Base-by-base conservation (phyloP, 176 grass and related monocot genomes). In the Echinochloa phyllopogon region DNA sequence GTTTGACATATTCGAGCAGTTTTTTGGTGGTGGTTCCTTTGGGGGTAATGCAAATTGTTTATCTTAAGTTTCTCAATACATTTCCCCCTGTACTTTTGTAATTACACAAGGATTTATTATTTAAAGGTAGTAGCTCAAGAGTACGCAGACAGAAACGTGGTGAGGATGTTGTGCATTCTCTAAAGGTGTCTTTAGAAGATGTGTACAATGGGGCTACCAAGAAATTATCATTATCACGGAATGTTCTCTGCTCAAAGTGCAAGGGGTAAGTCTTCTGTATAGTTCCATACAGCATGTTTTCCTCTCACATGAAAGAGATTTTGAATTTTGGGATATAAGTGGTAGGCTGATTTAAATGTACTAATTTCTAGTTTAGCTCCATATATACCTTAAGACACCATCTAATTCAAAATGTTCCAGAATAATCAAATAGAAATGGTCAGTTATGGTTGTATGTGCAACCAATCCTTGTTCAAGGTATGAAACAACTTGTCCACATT, bases 1-100 rank as follows among this genome's bases (percentile, higher is more conserved):
- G 2, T 93, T 93, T 79, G 91, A 91, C 67, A 96, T 96, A 87
- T 93, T 93, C 85, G 94, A 91, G 84, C 77, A 96, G 47, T 91
- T 96, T 58, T 93, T 96, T 48, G 88, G 91, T 13, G 87, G 87
- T 65, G 92, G 83, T 65, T 68, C 80, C 27, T 96, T 93, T 93
- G 88, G 76, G 51, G 88, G 86, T 91, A 82, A 82, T 59, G 56
- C 33, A 66, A 68, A 62, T 55, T 5, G 49, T 64, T 37, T 67
- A 11, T 38, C 7, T 67, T 39, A 69, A 47, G 21, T 44, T 61
- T 16, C 33, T 63, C 43, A 21, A 41, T 83, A 18, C n/a, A 10
- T 59, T 62, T 37, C 53, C 11, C 20, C 16, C 29, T 6, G 21
- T 3, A 17, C 29, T 25, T 82, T 17, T 74, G 80, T 76, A 42